A percentile compares a stretch with the other conserved stretches of the same genome.
phyloP scores from a whole-genome alignment of 176 grass and related monocot species.

The Oropetium thomaeum region DNA sequence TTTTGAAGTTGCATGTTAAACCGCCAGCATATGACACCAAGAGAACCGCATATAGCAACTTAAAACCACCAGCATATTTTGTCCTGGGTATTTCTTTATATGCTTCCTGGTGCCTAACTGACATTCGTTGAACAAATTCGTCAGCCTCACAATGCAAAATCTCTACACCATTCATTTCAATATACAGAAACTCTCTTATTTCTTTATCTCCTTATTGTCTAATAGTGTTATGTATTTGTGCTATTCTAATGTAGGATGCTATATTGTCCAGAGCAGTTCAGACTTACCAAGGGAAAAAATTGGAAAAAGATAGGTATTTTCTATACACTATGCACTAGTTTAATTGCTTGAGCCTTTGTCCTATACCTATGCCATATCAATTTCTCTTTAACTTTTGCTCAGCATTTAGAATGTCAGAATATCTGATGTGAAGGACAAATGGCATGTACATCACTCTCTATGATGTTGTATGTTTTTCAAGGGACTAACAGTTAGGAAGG shows the following conservation, averaged over 20 bases:
- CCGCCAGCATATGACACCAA: neutral
- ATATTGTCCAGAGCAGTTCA: conserved; percentile 83
- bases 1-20: neutral
- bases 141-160: neutral
- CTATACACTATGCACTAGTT: conserved; percentile 6
- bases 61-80: neutral
- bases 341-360: conserved; percentile 17
- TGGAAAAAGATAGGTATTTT: conserved; percentile 97
- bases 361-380: neutral
- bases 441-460: neutral
- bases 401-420: neutral
- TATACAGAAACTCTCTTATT: neutral
- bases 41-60: neutral
- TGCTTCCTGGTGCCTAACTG: neutral
- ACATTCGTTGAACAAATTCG: neutral
- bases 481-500: neutral
- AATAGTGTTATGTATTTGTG: conserved; percentile 1
- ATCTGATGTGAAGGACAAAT: neutral
- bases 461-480: neutral
- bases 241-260: conserved; percentile 65
- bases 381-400: neutral
- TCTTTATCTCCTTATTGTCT: conserved; percentile 17
- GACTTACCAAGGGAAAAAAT: conserved; percentile 80
- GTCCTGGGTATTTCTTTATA: neutral
- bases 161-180: neutral